phyloP scores from a whole-genome alignment of 257 asterid genomes.

The Solanum chiquidenum region DNA sequence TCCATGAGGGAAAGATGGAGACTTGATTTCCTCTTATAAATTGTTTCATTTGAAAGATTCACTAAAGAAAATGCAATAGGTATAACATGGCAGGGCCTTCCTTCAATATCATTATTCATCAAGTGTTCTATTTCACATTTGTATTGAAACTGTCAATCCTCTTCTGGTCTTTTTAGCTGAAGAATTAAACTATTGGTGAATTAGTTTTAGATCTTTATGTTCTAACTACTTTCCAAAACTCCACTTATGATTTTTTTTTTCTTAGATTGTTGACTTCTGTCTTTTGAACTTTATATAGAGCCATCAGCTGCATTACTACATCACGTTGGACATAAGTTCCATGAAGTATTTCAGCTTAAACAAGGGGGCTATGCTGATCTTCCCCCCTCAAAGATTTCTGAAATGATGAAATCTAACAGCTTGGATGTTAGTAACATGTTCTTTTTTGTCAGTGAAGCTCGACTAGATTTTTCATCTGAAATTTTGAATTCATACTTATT shows the following conservation, averaged over 20 bases:
- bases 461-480: neutral
- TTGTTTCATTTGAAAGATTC: neutral
- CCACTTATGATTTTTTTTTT: neutral
- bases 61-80: neutral
- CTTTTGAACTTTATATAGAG: conserved; percentile 16
- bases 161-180: neutral
- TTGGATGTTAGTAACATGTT: conserved; percentile 51
- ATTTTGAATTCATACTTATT: neutral
- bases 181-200: neutral
- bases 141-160: neutral
- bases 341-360: conserved; percentile 77
- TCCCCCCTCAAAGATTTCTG: conserved; percentile 63
- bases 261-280: neutral
- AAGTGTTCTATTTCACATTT: neutral
- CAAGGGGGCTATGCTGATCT: conserved; percentile 68
- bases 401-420: conserved; percentile 89
- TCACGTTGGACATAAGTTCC: conserved; percentile 60
- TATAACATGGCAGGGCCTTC: neutral
- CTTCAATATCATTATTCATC: neutral
- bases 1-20: neutral
- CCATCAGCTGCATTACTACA: conserved; percentile 34
- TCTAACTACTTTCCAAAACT: neutral
- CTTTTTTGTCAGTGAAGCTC: neutral
- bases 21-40: neutral
- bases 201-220: neutral